Evolutionary conservation across 805 yeast genomes (phyloP), one percentile per base, ranked within the genome.

Genomic region (Ogataea corticis): DNA sequence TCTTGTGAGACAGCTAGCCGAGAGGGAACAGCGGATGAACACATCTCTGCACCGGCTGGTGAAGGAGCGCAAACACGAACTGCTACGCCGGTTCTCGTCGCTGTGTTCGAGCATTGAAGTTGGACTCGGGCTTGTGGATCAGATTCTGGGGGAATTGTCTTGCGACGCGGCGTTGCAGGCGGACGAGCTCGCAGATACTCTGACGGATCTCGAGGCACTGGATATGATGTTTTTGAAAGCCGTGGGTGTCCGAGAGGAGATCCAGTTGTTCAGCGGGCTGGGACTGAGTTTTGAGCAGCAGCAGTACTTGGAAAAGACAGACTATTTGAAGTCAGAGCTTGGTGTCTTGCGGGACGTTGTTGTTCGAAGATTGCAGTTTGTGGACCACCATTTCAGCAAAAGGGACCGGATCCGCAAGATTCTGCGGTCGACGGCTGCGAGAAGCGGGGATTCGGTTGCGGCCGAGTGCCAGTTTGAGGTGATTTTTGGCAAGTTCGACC

Each of bases 401-500:
- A 52, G 56, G 19, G 55, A 57, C 37, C 42, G 34, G 14, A 44
- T 71, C 13, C 27, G 52, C 17, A 54, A 50, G 38, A 46, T 50
- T 3, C 36, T 58, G 41, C 42, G 39, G 19, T 27, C 48, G 3
- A 45, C 52, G 3, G 17, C 47, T 5, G 37, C 44, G 6, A 40
- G 19, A 3, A 15, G 18, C 2, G 49, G 42, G 3, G 33, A 48
- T 4, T 21, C 44, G 18, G 45, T 44, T 23, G 36, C 54, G 31
- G 45, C 47, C 15, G 28, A 68, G 16, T 73, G 68, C 35, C 76
- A 73, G 43, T 71, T 71, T 51, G 76, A 72, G 49, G 55, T 70
- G 4, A 68, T 73, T 13, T 76, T 77, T 49, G 56, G 73, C 10
- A 69, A 67, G 46, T 70, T 70, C 45, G 68, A 64, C 45, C 61